Evolutionary conservation across 257 asterid genomes (phyloP), one percentile per base, ranked within the genome.

Genomic region (Oldenlandia corymbosa): DNA sequence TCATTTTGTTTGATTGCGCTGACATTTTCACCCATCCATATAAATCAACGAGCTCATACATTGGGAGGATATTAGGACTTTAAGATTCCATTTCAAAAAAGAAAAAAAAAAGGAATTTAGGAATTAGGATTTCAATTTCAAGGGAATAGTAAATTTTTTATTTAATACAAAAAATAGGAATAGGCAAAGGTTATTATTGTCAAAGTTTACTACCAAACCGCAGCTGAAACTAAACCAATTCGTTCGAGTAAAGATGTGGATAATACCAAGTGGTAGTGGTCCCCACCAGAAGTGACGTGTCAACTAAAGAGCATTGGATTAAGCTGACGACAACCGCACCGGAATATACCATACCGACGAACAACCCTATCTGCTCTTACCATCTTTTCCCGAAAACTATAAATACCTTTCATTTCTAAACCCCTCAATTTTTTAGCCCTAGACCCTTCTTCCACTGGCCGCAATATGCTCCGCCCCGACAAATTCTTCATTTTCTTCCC

Each of bases 311-410:
- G 43, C 46, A 68, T 49, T 2, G 58, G 54, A 68, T 68, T 61
- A 37, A 57, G 66, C 45, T 58, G 71, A 71, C 83, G 79, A 68
- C 68, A 27, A 47, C 20, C 68, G 47, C 75, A 71, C 71, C 71
- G 75, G 83, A 74, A 74, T 60, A 78, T 52, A 32, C 77, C 67
- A 67, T 73, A 55, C 67, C 73, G 82, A 60, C 71, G 79, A 70
- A 53, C 57, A 46, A 49, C 64, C 58, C 58, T 58, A 49, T 58
- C 79, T 16, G 39, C 76, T 42, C 65, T 66, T 55, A n/a, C 71
- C 68, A 27, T 39, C 77, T 58, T 81, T 81, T 79, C 75, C 82
- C 87, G 82, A 76, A 81, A 81, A 76, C 76, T 81, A 81, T 81
- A 81, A 81, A 81, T 81, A 70, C 69, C 68, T 27, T 58, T 37